These are phyloP conservation scores for Diaporthe citriasiana DNA, from an alignment of 2,329 filamentous ascomycete species.

Conservation along the genomic window DNA sequence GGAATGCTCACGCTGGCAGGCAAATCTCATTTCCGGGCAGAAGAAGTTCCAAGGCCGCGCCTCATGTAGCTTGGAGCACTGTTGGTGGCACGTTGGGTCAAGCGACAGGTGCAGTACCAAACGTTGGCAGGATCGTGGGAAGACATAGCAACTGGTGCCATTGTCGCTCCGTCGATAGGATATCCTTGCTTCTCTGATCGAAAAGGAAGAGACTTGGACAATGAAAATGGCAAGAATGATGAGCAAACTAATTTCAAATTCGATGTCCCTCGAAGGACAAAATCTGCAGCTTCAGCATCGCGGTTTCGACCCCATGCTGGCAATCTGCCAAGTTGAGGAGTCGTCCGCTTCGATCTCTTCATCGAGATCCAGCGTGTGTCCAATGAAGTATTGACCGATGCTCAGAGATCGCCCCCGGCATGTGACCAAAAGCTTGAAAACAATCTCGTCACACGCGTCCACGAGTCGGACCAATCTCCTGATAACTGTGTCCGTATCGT, in stretches of 20 bases:
- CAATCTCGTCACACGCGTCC: background rate
- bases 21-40: no score
- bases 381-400: background rate
- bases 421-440: slow-evolving; percentile 22
- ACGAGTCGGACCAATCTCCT: slow-evolving; percentile 6
- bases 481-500: background rate
- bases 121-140: background rate
- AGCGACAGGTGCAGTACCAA: no score
- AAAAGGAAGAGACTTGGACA: background rate
- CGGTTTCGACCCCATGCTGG: background rate
- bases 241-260: background rate
- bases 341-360: slow-evolving; percentile 13
- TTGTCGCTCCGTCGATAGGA: background rate
- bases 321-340: slow-evolving; percentile 7
- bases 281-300: no score
- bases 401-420: slow-evolving; percentile 5
- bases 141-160: background rate
- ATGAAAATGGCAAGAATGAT: background rate
- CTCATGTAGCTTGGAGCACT: no score
- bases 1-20: no score
- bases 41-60: no score
- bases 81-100: no score
- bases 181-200: background rate
- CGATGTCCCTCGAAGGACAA: background rate
- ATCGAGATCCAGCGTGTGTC: background rate